Conservation (phyloP, 345 rosid genomes). For the Salix caprea region DNA sequence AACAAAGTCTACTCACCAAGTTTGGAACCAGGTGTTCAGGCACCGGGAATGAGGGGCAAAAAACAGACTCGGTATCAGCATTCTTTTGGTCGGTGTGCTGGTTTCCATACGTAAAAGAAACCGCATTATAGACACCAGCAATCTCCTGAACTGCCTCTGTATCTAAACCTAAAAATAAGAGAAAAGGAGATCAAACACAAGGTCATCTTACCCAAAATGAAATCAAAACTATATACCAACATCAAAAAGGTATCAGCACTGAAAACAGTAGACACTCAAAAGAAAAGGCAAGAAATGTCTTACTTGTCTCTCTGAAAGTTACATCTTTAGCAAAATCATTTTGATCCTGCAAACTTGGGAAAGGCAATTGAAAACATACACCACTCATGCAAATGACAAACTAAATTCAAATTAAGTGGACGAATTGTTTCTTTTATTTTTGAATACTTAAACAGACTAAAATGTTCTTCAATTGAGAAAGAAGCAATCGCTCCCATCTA, state of each 20-base stretch:
- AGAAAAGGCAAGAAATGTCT: constrained; percentile 37
- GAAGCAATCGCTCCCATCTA: too few species aligned
- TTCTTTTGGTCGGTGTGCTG: constrained; percentile 34
- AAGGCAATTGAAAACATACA: constrained; percentile 27
- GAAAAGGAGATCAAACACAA: constrained; percentile 5
- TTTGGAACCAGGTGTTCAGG: constrained; percentile 65
- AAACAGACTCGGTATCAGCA: constrained; percentile 47
- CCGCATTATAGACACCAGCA: constrained; percentile 48
- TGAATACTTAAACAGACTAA: too few species aligned
- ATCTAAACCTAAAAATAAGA: constrained; percentile 42
- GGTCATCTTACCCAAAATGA: neutral
- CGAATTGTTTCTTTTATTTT: too few species aligned
- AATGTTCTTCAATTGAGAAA: too few species aligned
- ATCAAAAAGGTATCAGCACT: neutral
- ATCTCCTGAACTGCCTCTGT: constrained; percentile 33
- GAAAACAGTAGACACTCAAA: constrained; percentile 5
- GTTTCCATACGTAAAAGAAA: constrained; percentile 71
- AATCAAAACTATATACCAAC: neutral
- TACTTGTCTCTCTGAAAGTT: constrained; percentile 54
- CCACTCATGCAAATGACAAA: constrained; percentile 18
- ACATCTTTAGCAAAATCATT: constrained; percentile 47
- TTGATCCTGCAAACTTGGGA: constrained; percentile 56
- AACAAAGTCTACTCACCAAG: constrained; percentile 56
- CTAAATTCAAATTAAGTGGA: too few species aligned
- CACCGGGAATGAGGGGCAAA: constrained; percentile 67